Percentiles rank a stretch among this genome's conserved stretches.
phyloP scores from a whole-genome alignment of 1,139 yeast genomes.

The Candida freyschussii region DNA sequence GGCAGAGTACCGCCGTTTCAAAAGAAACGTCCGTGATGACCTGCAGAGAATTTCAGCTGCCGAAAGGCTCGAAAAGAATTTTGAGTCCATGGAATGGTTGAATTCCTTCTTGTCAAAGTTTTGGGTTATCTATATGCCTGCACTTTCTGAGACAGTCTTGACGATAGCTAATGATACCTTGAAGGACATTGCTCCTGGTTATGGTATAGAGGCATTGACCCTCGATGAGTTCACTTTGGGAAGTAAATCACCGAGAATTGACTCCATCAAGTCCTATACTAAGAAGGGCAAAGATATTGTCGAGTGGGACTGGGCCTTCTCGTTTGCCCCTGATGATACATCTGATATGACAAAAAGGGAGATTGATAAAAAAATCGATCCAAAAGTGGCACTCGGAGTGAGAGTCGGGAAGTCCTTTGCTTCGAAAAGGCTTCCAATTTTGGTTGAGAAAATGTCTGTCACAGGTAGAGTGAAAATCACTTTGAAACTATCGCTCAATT shows the following conservation, averaged over 20 bases:
- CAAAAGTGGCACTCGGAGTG: constrained; percentile 75
- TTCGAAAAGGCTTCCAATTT: constrained; percentile 66
- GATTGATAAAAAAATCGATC: constrained; percentile 63
- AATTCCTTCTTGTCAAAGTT: constrained; percentile 71
- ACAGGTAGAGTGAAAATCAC: constrained; percentile 68
- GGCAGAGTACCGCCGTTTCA: constrained; percentile 67
- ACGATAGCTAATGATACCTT: constrained; percentile 60
- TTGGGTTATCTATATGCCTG: constrained; percentile 87
- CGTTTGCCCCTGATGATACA: constrained; percentile 75
- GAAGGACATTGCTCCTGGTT: constrained; percentile 73
- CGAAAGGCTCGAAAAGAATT: constrained; percentile 54
- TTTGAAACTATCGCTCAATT: constrained; percentile 53
- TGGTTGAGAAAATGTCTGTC: constrained; percentile 75
- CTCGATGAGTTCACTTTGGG: constrained; percentile 77
- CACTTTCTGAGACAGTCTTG: constrained; percentile 70
- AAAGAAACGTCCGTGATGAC: constrained; percentile 69
- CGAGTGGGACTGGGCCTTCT: constrained; percentile 81
- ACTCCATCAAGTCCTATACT: constrained; percentile 66
- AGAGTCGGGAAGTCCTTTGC: constrained; percentile 75
- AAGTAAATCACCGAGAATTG: constrained; percentile 70
- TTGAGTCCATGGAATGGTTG: constrained; percentile 78
- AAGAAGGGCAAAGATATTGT: constrained; percentile 59
- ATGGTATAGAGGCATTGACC: constrained; percentile 68
- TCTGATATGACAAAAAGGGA: constrained; percentile 78
- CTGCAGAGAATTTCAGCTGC: constrained; percentile 56